These are phyloP conservation scores for Gnomoniopsis smithogilvyi DNA, from an alignment of 2,329 filamentous ascomycete species.

Conservation along the genomic window DNA sequence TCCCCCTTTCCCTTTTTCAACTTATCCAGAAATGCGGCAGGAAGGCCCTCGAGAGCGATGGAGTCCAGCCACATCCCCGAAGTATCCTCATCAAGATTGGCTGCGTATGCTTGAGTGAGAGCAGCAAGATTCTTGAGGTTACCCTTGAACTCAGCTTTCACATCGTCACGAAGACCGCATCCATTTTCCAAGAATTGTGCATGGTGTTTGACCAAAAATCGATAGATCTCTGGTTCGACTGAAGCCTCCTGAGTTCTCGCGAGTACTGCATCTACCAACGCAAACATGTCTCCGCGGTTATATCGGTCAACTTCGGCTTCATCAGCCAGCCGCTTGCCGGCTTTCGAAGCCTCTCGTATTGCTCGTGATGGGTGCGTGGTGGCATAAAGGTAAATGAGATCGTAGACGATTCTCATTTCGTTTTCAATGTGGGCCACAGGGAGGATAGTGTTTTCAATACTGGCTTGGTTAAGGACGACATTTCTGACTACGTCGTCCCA, in stretches of 20 bases:
- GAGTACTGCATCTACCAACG: conserved; percentile 9
- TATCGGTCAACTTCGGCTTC: conserved; percentile 10
- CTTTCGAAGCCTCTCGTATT: conserved; percentile 12
- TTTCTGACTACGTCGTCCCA: neutral
- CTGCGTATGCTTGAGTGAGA: conserved; percentile 1
- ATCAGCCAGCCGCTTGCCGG: conserved; percentile 6
- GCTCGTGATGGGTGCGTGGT: conserved; percentile 12
- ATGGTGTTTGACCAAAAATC: conserved; percentile 13
- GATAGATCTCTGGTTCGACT: neutral
- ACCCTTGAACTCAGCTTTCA: neutral
- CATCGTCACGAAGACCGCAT: conserved; percentile 1
- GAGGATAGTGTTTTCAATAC: neutral
- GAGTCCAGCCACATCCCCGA: conserved; percentile 13
- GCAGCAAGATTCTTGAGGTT: neutral
- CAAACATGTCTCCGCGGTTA: conserved; percentile 11
- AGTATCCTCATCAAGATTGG: conserved; percentile 14
- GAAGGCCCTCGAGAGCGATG: conserved; percentile 13
- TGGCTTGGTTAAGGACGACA: neutral
- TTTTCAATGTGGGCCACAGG: neutral
- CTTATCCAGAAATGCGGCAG: neutral
- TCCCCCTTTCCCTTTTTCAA: conserved; percentile 3
- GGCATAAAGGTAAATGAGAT: conserved; percentile 11
- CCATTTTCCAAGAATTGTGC: conserved; percentile 12
- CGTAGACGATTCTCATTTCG: neutral
- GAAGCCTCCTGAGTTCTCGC: neutral